Conservation (phyloP, 106 monocot species). For the Dendrobium nobile region DNA sequence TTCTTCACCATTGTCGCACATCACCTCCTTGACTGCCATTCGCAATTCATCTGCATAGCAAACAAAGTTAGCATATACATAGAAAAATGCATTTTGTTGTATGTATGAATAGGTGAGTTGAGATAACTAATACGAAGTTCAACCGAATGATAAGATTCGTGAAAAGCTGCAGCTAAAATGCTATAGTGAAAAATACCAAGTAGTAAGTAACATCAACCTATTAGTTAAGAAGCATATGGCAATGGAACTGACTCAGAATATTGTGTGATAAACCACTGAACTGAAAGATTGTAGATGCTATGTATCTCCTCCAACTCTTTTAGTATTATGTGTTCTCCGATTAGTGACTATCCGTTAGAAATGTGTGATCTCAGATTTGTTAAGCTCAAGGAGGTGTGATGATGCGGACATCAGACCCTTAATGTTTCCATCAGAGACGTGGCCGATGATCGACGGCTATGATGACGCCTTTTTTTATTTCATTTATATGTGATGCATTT, state of each 20-base stretch:
- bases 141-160: neutral
- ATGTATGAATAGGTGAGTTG: neutral
- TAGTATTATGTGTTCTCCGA: no score
- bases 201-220: neutral
- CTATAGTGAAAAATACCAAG: neutral
- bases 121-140: neutral
- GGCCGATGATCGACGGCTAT: no score
- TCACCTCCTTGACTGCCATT: conserved; percentile 89
- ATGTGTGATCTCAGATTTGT: no score
- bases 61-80: conserved; percentile 4
- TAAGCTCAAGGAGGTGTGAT: no score
- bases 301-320: no score
- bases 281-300: no score
- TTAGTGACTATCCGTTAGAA: no score
- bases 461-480: no score
- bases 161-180: neutral
- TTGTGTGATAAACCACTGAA: no score
- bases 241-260: neutral
- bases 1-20: conserved; percentile 66
- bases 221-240: neutral
- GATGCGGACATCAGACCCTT: no score
- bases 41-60: conserved; percentile 63
- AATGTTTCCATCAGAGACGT: no score
- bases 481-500: no score
- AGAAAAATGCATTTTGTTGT: neutral